These are phyloP conservation scores for Daedalea quercina DNA, from an alignment of 768 basidiomycete species.

Conservation along the genomic window DNA sequence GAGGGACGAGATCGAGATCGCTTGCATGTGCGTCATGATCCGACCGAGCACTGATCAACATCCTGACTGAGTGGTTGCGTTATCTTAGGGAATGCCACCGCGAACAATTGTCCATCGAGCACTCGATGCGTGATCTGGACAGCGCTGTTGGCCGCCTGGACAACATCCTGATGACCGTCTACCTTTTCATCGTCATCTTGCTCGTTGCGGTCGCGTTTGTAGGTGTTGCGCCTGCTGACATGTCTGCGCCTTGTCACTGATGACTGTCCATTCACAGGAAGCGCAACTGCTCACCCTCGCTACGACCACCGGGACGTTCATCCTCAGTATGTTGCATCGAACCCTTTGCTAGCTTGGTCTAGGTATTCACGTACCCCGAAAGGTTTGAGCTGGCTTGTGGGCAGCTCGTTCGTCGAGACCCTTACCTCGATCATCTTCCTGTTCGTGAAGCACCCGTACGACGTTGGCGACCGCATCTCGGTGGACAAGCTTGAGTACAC, in stretches of 20 bases:
- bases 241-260: constrained; percentile 2
- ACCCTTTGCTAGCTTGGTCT: not conserved
- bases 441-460: constrained; percentile 81
- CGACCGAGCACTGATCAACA: too few species aligned
- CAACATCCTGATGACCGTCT: constrained; percentile 80
- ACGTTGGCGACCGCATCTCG: constrained; percentile 70
- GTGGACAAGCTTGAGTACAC: constrained; percentile 52
- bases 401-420: constrained; percentile 72
- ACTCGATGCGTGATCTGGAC: constrained; percentile 85
- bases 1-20: constrained; percentile 70
- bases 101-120: constrained; percentile 77
- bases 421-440: constrained; percentile 86
- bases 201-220: constrained; percentile 81
- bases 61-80: constrained; percentile 1
- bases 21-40: constrained; percentile 51
- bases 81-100: constrained; percentile 66
- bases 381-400: constrained; percentile 86
- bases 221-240: constrained; percentile 16
- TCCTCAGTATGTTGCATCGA: constrained; percentile 31
- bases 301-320: constrained; percentile 65
- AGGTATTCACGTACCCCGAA: constrained; percentile 4
- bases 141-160: constrained; percentile 84
- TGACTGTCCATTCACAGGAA: constrained; percentile 36
- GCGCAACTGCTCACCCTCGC: constrained; percentile 68
- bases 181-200: constrained; percentile 61